Conservation (phyloP, 306 rosid genomes). For the Aeschynomene evenia region DNA sequence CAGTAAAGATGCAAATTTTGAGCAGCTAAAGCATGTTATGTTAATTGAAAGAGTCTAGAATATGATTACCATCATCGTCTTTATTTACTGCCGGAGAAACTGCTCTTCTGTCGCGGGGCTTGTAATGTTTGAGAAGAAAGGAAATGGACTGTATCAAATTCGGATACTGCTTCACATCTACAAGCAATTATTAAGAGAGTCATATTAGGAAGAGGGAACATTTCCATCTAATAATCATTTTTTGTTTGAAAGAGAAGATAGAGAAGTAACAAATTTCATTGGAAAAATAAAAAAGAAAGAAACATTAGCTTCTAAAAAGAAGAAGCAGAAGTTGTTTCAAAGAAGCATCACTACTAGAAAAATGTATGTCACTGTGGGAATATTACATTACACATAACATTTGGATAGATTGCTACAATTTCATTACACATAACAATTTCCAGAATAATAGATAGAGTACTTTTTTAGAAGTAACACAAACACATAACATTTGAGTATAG, state of each 20-base stretch:
- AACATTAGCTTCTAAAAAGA: no score
- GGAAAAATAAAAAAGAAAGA: no score
- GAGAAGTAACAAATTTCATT: no score
- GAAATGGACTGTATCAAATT: conserved; percentile 77
- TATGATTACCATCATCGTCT: conserved; percentile 36
- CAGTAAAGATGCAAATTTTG: not conserved
- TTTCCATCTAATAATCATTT: not conserved
- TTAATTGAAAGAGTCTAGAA: not conserved
- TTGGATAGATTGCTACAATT: no score
- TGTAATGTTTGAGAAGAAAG: conserved; percentile 74
- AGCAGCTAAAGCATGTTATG: not conserved
- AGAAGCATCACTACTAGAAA: no score
- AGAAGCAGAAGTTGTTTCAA: no score
- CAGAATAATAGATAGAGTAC: no score
- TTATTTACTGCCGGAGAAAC: conserved; percentile 30
- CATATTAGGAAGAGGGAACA: not conserved
- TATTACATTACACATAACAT: no score
- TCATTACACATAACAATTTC: no score
- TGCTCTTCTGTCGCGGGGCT: conserved; percentile 25
- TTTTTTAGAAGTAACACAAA: no score
- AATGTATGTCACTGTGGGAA: no score
- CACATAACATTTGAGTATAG: no score
- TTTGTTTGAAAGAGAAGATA: not conserved
- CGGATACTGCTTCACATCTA: conserved; percentile 89
- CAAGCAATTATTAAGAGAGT: conserved; percentile 28